Conservation (phyloP, 2,329 filamentous ascomycete species). For the Rosellinia necatrix region DNA sequence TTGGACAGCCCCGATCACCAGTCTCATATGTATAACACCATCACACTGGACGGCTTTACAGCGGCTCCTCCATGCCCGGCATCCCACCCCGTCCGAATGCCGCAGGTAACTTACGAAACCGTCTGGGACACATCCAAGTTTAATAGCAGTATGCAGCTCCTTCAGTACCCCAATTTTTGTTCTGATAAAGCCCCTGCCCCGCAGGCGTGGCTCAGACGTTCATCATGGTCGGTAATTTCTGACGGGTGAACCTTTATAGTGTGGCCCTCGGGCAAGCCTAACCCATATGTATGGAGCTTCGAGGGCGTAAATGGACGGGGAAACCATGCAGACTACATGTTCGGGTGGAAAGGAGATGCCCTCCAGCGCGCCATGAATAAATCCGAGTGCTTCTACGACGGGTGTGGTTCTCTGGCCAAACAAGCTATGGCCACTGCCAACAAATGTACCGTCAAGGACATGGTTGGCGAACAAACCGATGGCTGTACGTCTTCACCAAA, state of each 20-base stretch:
- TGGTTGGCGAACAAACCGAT: conserved; percentile 34
- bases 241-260: conserved; percentile 19
- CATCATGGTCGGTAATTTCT: background rate
- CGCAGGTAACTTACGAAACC: conserved; percentile 44
- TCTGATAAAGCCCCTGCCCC: background rate
- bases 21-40: conserved; percentile 36
- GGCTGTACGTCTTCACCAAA: conserved; percentile 34
- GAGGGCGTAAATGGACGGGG: conserved; percentile 39
- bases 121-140: conserved; percentile 48
- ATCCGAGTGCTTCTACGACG: conserved; percentile 46
- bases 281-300: conserved; percentile 38
- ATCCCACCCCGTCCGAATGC: conserved; percentile 41
- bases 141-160: conserved; percentile 36
- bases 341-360: conserved; percentile 41
- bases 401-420: conserved; percentile 34
- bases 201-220: background rate
- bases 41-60: conserved; percentile 25
- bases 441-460: conserved; percentile 33
- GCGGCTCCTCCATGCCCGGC: conserved; percentile 37
- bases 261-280: conserved; percentile 39
- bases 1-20: conserved; percentile 34
- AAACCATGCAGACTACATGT: conserved; percentile 45
- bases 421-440: conserved; percentile 34
- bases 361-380: conserved; percentile 41
- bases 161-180: background rate